Conservation (phyloP, 805 yeast genomes). For the Vanderwaltozyma yarrowii region DNA sequence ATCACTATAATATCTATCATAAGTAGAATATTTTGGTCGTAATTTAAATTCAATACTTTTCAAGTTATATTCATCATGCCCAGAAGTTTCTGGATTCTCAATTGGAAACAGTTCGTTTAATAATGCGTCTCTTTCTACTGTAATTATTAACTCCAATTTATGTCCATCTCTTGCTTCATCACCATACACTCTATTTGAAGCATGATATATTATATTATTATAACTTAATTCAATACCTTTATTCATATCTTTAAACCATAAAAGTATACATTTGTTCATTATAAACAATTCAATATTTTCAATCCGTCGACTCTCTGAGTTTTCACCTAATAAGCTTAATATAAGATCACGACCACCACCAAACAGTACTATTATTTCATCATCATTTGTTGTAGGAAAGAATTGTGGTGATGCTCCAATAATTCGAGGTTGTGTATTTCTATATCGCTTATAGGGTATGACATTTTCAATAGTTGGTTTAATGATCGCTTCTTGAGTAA, state of each 20-base stretch:
- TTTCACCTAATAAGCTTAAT: constrained; percentile 11
- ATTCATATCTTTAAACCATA: constrained; percentile 31
- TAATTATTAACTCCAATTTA: constrained; percentile 17
- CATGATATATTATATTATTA: constrained; percentile 25
- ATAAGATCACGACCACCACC: constrained; percentile 35
- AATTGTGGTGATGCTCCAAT: constrained; percentile 2
- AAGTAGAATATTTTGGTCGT: constrained; percentile 29
- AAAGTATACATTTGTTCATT: constrained; percentile 27
- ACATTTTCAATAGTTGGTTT: constrained; percentile 33
- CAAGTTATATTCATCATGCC: constrained; percentile 5
- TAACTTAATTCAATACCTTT: constrained; percentile 33
- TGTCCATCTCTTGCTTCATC: constrained; percentile 18
- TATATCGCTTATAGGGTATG: constrained; percentile 21
- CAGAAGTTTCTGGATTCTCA: too few relatives aligned
- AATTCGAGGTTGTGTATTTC: constrained; percentile 24
- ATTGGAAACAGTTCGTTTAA: constrained; percentile 18
- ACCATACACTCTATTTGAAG: constrained; percentile 9
- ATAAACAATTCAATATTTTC: constrained; percentile 29
- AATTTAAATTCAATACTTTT: constrained; percentile 27
- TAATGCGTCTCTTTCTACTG: constrained; percentile 20
- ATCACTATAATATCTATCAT: constrained; percentile 29
- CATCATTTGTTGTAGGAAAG: not conserved
- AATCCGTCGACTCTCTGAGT: not conserved
- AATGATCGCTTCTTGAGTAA: constrained; percentile 12
- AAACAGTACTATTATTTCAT: constrained; percentile 22